phyloP scores from a whole-genome alignment of 306 rosid genomes.

The Cucumis melo region DNA sequence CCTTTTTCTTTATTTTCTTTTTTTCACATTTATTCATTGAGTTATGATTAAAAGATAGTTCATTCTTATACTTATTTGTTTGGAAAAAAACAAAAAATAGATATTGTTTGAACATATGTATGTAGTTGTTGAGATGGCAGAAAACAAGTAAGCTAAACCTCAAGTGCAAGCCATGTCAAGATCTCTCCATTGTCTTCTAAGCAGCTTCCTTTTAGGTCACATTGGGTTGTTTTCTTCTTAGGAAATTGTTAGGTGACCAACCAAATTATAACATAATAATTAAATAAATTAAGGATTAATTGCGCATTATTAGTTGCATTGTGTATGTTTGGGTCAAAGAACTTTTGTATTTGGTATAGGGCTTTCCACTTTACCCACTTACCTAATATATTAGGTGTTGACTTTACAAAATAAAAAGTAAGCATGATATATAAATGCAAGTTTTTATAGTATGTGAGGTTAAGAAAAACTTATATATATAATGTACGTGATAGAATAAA shows the following conservation, averaged over 20 bases:
- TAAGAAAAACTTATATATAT: no score
- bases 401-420: no score
- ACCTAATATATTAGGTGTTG: no score
- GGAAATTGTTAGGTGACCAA: neutral
- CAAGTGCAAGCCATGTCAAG: neutral
- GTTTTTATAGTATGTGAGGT: no score
- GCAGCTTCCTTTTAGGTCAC: neutral
- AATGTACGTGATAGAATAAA: no score
- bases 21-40: neutral
- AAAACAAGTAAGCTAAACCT: neutral
- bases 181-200: neutral
- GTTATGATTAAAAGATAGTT: neutral
- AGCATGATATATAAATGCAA: no score
- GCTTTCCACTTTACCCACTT: neutral
- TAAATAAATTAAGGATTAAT: neutral
- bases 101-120: neutral
- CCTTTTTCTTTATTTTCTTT: no score
- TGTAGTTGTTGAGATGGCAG: neutral
- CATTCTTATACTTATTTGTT: neutral
- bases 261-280: neutral
- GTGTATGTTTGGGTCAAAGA: neutral
- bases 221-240: neutral
- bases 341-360: neutral
- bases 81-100: neutral
- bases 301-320: neutral